These are phyloP conservation scores for Aspergillus affinis DNA, from an alignment of 495 filamentous ascomycete species.

Conservation along the genomic window DNA sequence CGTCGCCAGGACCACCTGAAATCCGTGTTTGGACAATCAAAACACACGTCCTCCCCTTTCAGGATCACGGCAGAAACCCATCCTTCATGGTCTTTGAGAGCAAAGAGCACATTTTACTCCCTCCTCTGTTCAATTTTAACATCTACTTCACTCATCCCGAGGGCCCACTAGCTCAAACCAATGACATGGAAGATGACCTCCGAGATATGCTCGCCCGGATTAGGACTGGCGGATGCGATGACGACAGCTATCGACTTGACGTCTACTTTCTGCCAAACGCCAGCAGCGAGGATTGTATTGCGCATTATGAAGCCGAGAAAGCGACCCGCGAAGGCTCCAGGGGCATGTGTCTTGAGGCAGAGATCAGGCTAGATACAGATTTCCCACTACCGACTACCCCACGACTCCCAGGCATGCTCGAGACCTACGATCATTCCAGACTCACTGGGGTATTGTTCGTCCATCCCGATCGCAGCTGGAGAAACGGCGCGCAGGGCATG, in stretches of 20 bases:
- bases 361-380: constrained; percentile 3
- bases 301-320: constrained; percentile 9
- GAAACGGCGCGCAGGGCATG: constrained; percentile 4
- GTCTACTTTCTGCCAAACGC: constrained; percentile 7
- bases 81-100: constrained; percentile 11
- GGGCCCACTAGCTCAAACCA: neutral
- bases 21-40: neutral
- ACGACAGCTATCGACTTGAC: constrained; percentile 1
- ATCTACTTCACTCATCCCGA: constrained; percentile 7
- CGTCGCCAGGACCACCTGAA: neutral
- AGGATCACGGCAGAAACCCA: neutral
- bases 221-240: neutral
- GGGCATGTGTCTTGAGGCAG: constrained; percentile 3
- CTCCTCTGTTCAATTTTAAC: constrained; percentile 5
- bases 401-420: constrained; percentile 8
- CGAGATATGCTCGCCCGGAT: constrained; percentile 4
- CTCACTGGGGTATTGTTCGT: neutral
- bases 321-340: neutral
- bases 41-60: constrained; percentile 8
- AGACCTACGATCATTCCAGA: constrained; percentile 3
- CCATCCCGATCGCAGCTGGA: constrained; percentile 6
- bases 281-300: neutral
- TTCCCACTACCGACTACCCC: constrained; percentile 3
- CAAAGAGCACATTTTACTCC: constrained; percentile 1
- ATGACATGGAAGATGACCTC: constrained; percentile 5